Evolutionary conservation across 1,284 basidiomycete species (phyloP), one percentile per base, ranked within the genome.

Genomic region (Naganishia sp.): DNA sequence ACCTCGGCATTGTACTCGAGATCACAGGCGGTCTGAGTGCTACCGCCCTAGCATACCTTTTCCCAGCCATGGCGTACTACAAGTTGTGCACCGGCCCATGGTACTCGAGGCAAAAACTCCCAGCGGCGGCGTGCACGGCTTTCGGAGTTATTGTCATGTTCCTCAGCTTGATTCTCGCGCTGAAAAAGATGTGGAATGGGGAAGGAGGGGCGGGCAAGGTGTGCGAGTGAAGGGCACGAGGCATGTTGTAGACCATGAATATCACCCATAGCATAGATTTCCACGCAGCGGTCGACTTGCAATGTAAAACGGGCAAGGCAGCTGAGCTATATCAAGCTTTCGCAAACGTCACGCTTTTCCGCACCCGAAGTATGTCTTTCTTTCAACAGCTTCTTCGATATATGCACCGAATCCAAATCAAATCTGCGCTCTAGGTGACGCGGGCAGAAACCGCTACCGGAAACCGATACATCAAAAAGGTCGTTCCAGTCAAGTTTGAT

Each of bases 1-100:
- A 99, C 79, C 85, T 99, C 15, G 96, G 96, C 42, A 89, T 98
- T 45, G 96, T 97, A 80, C 87, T 99, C 45, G 96, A 99, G 81
- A 90, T 99, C 58, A 96, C 94, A 0, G 96, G 96, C 15, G 95
- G 95, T 1, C 86, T 94, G 21, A 93, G 91, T 31, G 95, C 95
- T 0, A 96, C 94, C 0, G 88, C 93, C 0, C 85, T 99, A 21
- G 95, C 95, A 0, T 99, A 90, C 82, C 93, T 98, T 72, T 93
- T 94, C 78, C 90, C 94, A 6, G 90, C 94, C 0, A 87, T 86
- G 2, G 94, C 93, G 74, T 94, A 90, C 81, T 81, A 90, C 73
- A 88, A 88, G 72, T 86, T 97, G 63, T 81, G 84, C 31, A 78
- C 79, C 6, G 78, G 83, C 17, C 84, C 85, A 6, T 89, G 90